Conservation (phyloP, 2,329 filamentous ascomycete genomes). For the Sporothrix phasma region DNA sequence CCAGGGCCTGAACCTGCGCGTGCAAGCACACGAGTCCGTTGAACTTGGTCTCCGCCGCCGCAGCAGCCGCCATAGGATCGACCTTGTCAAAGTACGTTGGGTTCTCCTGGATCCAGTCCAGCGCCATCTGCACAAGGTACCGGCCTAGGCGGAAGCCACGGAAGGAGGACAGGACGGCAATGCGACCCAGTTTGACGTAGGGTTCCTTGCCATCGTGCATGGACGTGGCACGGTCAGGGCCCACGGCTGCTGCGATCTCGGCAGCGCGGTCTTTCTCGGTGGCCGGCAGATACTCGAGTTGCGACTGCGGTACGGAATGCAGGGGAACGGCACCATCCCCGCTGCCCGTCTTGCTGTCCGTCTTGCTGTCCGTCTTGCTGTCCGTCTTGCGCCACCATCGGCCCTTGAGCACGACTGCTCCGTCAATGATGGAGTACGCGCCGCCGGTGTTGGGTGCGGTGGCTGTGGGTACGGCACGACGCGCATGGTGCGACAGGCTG, state of each 20-base stretch:
- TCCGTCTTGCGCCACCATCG: conserved; percentile 21
- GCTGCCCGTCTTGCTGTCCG: conserved; percentile 11
- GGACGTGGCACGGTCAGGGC: conserved; percentile 37
- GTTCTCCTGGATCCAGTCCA: conserved; percentile 58
- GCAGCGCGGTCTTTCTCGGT: conserved; percentile 15
- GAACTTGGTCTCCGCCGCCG: conserved; percentile 42
- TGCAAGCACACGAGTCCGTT: conserved; percentile 69
- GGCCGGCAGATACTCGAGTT: conserved; percentile 16
- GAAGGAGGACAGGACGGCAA: conserved; percentile 59
- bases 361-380: background rate
- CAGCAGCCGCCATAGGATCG: conserved; percentile 30
- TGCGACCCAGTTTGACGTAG: conserved; percentile 71
- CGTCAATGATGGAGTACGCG: conserved; percentile 34
- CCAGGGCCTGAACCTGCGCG: conserved; percentile 58
- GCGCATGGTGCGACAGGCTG: conserved; percentile 62
- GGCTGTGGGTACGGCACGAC: conserved; percentile 72
- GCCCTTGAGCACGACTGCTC: conserved; percentile 26
- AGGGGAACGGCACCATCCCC: background rate
- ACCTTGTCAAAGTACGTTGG: conserved; percentile 43
- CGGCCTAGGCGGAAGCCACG: conserved; percentile 55
- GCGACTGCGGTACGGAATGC: conserved; percentile 16
- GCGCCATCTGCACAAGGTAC: conserved; percentile 55
- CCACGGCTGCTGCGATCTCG: conserved; percentile 15
- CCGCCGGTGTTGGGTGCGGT: conserved; percentile 46
- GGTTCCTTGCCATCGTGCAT: conserved; percentile 56